Base-by-base conservation (phyloP, 495 filamentous ascomycete genomes). In the Thermothielavioides terrestris region DNA sequence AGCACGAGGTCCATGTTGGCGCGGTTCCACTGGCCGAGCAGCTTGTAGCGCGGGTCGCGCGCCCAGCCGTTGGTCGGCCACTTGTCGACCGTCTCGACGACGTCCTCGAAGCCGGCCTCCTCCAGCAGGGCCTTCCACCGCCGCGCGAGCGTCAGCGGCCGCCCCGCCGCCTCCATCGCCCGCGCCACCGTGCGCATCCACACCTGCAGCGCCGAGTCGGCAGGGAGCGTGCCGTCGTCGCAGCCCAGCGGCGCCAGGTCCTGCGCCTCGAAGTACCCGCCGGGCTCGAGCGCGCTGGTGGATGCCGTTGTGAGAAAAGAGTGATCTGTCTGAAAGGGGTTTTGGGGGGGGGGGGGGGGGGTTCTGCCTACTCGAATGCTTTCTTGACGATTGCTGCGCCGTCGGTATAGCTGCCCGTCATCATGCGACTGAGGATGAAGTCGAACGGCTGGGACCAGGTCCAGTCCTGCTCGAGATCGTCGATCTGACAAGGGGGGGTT, bases 1-100 rank as follows among this genome's bases (percentile, higher is more conserved):
- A 30, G 12, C 20, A 17, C 39, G n/a, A 7, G 22, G 11, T 27
- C 22, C 21, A 37, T 23, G 34, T 47, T 37, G 22, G 17, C 14
- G 22, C 72, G 68, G 31, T 71, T 66, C 56, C 67, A 75, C 46
- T 23, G 57, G 11, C 77, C 77, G 22, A 79, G 56, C 30, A 70
- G 67, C 56, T 79, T 80, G 42, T 74, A 61, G 25, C 72, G 68
- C n/a, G 63, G 60, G 50, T 76, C 72, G 31, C 70, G 72, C n/a
- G 77, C 65, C 77, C 77, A 80, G 15, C 66, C 63, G 48, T 72
- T 74, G 54, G 70, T 72, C 1, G 77, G 76, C 56, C 56, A 59
- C 20, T 54, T 58, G 50, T 53, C 54, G 39, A 42, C 38, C 12
- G 62, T 61, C 48, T 77, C 71, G 6, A 43, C 51, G 15, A 80